Evolutionary conservation across 352 stramenopile genomes (phyloP).

Genomic region (Pythium insidiosum): DNA sequence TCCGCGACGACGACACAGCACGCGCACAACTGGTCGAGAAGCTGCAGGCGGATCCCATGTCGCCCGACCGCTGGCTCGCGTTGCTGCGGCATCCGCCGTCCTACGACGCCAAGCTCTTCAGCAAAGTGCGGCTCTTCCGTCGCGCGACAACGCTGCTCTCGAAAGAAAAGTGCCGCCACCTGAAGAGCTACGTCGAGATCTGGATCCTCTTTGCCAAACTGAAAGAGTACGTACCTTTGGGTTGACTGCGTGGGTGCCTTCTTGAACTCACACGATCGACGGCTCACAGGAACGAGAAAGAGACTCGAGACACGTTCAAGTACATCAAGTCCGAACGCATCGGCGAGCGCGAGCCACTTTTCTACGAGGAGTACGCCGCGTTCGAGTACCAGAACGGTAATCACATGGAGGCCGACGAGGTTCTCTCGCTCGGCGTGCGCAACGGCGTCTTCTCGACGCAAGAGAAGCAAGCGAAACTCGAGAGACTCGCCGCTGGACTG

Average conservation of each 20-base stretch:
- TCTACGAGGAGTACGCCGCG: conserved; percentile 58
- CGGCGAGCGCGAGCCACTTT: conserved; percentile 29
- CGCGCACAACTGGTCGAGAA: conserved; percentile 35
- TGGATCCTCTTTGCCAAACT: conserved; percentile 49
- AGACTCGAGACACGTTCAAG: conserved; percentile 38
- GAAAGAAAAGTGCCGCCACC: conserved; percentile 17
- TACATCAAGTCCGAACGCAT: conserved; percentile 51
- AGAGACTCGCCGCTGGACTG: conserved; percentile 24
- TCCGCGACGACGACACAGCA: conserved; percentile 33
- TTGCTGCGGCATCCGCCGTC: conserved; percentile 38
- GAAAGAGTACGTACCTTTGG: too few relatives aligned
- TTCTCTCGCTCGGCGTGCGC: conserved; percentile 39
- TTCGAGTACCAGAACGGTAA: conserved; percentile 56
- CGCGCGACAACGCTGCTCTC: conserved; percentile 34
- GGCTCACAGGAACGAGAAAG: conserved; percentile 36
- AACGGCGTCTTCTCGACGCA: conserved; percentile 25
- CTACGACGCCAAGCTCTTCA: conserved; percentile 31
- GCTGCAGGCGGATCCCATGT: conserved; percentile 36
- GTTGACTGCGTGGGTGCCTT: too few relatives aligned
- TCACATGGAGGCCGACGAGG: conserved; percentile 35
- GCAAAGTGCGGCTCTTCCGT: conserved; percentile 28
- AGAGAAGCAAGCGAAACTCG: conserved; percentile 31
- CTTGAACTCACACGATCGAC: too few relatives aligned
- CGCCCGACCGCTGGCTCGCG: conserved; percentile 38
- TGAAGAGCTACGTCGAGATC: conserved; percentile 44